Base-by-base conservation (phyloP, 2,329 filamentous ascomycete genomes). In the Thermothelomyces thermophilus region DNA sequence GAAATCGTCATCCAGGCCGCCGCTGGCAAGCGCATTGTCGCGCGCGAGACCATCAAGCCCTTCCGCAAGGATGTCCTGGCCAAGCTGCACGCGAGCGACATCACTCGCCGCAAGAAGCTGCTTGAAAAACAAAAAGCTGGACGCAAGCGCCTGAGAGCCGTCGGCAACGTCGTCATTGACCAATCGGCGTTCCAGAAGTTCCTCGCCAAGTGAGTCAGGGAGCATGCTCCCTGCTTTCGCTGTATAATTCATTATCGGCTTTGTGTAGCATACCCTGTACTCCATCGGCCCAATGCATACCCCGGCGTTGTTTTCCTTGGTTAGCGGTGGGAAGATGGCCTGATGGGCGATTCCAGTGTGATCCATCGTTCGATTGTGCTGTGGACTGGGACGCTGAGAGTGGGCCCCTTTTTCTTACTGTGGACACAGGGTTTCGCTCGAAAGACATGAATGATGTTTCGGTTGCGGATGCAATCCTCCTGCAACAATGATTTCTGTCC, bases 81-180 rank as follows among this genome's bases (percentile, higher is more conserved):
- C 7, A 97, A 97, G 69, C 73, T 98, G 49, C 94, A 98, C 64
- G 93, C 93, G 0, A 87, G 86, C 54, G 93, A 98, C 70, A 80
- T 95, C 14, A 82, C 82, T 3, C 74, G 93, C 51, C 79, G 90
- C 33, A 79, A 83, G 62, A 98, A 98, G 69, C 68, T 98, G 57
- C 70, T 98, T 10, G 91, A 97, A 71, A 95, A 91, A 74, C 93
- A 98, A 69, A 98, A 98, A 71, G 90, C 90, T 58, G 93, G 93
- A 0, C 78, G 90, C 49, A 96, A 95, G 79, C 86, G 85, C 68
- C 70, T 98, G 52, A 81, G 88, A 52, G 79, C 85, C 1, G 84
- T 90, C 5, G 87, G 93, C 0, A 95, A 95, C 64, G 90, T 98
- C 1, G 79, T 90, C n/a, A 97, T 98, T 66, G 90, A 97, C 54